Conservation (phyloP, 2,329 filamentous ascomycete genomes). For the Arthrobotrys sinensis region DNA sequence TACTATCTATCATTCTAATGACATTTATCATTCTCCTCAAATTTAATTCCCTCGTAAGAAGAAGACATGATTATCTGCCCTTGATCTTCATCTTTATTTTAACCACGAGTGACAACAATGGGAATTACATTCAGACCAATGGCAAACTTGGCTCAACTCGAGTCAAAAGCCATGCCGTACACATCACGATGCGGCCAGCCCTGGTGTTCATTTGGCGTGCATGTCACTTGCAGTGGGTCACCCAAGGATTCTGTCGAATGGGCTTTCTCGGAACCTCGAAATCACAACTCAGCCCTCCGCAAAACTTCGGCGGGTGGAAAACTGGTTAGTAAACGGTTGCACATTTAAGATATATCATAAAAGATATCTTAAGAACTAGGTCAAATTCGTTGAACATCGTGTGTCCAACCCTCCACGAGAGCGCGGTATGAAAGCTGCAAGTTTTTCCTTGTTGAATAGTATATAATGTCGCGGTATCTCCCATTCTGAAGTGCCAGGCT, state of each 20-base stretch:
- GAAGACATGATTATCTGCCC: too few relatives aligned
- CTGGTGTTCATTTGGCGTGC: slow-evolving; percentile 10
- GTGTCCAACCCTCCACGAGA: background rate
- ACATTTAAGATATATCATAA: background rate
- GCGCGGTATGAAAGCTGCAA: background rate
- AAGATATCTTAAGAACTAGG: background rate
- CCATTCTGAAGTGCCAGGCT: too few relatives aligned
- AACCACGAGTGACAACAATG: too few relatives aligned
- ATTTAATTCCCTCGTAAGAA: too few relatives aligned
- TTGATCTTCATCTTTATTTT: too few relatives aligned
- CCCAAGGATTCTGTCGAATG: background rate
- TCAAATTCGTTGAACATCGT: background rate
- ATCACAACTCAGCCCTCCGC: background rate
- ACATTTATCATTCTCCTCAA: too few relatives aligned
- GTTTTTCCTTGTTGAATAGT: too few relatives aligned
- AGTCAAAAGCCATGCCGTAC: background rate
- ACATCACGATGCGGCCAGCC: background rate
- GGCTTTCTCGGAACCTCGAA: background rate
- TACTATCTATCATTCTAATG: too few relatives aligned
- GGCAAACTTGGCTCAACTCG: background rate
- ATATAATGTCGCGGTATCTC: too few relatives aligned
- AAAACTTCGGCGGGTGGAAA: background rate
- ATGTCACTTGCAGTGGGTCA: background rate
- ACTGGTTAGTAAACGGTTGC: background rate
- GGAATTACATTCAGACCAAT: too few relatives aligned